Evolutionary conservation across 495 filamentous ascomycete species (phyloP).

Genomic region (Trichocladium antarcticum): DNA sequence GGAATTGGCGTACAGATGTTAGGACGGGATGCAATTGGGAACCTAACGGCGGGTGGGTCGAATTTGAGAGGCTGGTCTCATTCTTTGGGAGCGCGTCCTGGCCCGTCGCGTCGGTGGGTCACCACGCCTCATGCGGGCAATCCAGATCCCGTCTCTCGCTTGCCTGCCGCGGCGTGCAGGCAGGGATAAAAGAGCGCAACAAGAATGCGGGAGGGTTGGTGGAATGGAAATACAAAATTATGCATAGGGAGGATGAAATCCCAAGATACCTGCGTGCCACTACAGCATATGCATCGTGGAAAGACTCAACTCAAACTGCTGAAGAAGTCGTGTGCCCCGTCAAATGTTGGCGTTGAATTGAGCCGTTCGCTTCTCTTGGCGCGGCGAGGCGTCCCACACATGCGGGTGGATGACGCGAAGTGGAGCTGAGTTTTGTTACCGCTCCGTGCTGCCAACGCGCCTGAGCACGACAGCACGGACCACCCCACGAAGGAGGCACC

Average conservation of each 20-base stretch:
- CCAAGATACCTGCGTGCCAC: not conserved
- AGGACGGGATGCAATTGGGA: slow-evolving; percentile 9
- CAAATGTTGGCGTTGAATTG: slow-evolving; percentile 1
- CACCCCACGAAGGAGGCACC: not conserved
- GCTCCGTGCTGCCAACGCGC: slow-evolving; percentile 1
- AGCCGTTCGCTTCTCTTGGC: slow-evolving; percentile 1
- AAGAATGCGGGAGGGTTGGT: not conserved
- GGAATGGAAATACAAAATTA: too few species aligned
- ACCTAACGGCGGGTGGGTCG: slow-evolving; percentile 10
- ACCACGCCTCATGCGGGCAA: not conserved
- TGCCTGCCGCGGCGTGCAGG: not conserved
- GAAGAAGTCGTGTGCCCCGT: not conserved
- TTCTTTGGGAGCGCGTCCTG: slow-evolving; percentile 22
- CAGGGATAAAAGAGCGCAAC: not conserved
- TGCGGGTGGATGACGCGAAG: slow-evolving; percentile 1
- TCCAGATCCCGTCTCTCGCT: not conserved
- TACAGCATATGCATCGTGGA: not conserved
- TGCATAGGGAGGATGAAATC: too few species aligned
- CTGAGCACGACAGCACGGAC: slow-evolving; percentile 6
- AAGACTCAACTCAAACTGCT: not conserved
- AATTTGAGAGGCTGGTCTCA: slow-evolving; percentile 27
- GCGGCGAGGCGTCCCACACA: not conserved
- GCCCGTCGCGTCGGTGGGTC: slow-evolving; percentile 25
- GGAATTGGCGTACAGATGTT: not conserved
- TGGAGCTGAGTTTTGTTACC: not conserved